A percentile compares a stretch with the other conserved stretches of the same genome.
These are phyloP conservation scores for Pelargonium nanum DNA, from an alignment of 345 rosid genomes.

Conservation along the genomic window DNA sequence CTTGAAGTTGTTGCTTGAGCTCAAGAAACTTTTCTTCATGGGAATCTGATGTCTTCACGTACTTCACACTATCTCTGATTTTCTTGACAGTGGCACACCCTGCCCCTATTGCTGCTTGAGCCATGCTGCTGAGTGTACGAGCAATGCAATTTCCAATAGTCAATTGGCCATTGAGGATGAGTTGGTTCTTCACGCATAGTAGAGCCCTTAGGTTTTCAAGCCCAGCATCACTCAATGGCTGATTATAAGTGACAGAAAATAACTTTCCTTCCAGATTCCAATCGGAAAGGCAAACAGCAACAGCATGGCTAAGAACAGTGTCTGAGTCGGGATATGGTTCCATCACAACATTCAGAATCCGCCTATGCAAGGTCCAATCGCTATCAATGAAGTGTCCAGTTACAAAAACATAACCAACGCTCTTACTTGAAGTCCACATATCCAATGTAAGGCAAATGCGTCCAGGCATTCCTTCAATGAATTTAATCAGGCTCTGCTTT, in stretches of 20 bases:
- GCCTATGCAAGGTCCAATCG: constrained; percentile 82
- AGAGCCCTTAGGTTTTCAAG: constrained; percentile 54
- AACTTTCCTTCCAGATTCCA: constrained; percentile 76
- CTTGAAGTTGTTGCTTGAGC: constrained; percentile 83
- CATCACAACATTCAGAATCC: constrained; percentile 74
- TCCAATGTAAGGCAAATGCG: constrained; percentile 65
- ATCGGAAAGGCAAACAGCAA: constrained; percentile 70
- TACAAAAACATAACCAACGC: constrained; percentile 62
- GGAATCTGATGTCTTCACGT: constrained; percentile 74
- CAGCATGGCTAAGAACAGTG: constrained; percentile 59
- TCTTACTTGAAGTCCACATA: constrained; percentile 59
- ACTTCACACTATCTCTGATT: constrained; percentile 70
- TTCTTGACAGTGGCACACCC: constrained; percentile 52
- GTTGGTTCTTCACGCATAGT: constrained; percentile 59
- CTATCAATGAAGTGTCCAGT: constrained; percentile 67
- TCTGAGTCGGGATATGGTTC: constrained; percentile 72
- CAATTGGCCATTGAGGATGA: constrained; percentile 68
- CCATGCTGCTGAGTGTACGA: constrained; percentile 41
- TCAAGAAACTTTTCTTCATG: constrained; percentile 80
- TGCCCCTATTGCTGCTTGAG: constrained; percentile 42
- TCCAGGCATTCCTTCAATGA: constrained; percentile 62
- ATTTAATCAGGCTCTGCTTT: constrained; percentile 64
- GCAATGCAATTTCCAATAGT: constrained; percentile 62
- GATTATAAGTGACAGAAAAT: constrained; percentile 61
- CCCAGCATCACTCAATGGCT: constrained; percentile 39